phyloP scores from a whole-genome alignment of 2,329 filamentous ascomycete genomes.

The Chaetomium sp. region DNA sequence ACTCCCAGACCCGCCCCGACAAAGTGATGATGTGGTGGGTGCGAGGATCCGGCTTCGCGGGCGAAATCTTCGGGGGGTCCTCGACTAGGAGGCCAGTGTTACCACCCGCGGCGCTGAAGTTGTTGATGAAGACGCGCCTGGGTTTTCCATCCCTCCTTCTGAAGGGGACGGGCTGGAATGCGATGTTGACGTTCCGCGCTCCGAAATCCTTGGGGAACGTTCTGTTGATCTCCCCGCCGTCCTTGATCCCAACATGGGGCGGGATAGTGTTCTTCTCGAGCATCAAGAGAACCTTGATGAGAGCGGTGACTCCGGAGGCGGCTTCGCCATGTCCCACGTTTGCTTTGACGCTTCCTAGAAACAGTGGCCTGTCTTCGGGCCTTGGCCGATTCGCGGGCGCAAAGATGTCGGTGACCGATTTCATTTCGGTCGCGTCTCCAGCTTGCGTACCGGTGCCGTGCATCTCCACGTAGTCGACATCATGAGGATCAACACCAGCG shows the following conservation, averaged over 20 bases:
- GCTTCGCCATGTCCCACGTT: slow-evolving; percentile 66
- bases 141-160: slow-evolving; percentile 51
- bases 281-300: slow-evolving; percentile 68
- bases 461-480: slow-evolving; percentile 85
- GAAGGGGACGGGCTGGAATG: slow-evolving; percentile 56
- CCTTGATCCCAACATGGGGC: slow-evolving; percentile 69
- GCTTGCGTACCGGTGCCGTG: slow-evolving; percentile 88
- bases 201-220: slow-evolving; percentile 59
- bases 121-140: slow-evolving; percentile 61
- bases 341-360: slow-evolving; percentile 64
- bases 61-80: slow-evolving; percentile 52
- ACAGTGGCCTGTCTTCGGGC: slow-evolving; percentile 55
- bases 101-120: slow-evolving; percentile 71
- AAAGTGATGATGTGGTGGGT: slow-evolving; percentile 60
- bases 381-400: slow-evolving; percentile 52
- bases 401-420: slow-evolving; percentile 65
- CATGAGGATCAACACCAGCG: slow-evolving; percentile 72
- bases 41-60: slow-evolving; percentile 51
- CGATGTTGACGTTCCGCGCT: slow-evolving; percentile 61
- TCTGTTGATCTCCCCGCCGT: slow-evolving; percentile 56
- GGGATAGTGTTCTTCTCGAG: slow-evolving; percentile 64
- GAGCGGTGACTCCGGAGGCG: slow-evolving; percentile 62
- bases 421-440: slow-evolving; percentile 81
- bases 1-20: slow-evolving; percentile 56
- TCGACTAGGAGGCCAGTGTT: slow-evolving; percentile 70